Conservation (phyloP, 257 asterid genomes). For the Solanum commersonii region DNA sequence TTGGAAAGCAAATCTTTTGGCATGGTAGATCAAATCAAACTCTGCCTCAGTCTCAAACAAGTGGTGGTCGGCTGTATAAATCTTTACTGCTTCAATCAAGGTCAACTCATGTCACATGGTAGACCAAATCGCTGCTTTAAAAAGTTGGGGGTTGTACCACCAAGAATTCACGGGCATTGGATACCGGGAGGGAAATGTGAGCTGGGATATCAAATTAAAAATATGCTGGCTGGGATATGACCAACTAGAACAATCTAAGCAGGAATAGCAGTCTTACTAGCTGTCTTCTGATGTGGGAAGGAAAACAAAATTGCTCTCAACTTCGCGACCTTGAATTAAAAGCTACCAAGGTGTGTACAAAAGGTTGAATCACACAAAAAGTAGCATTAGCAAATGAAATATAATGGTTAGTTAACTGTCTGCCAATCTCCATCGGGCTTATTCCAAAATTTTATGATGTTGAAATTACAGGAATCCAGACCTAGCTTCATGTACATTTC, state of each 20-base stretch:
- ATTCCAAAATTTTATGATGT: conserved; percentile 8
- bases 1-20: neutral
- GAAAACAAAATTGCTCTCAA: neutral
- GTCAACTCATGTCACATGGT: neutral
- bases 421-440: neutral
- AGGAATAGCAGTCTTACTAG: neutral
- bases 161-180: neutral
- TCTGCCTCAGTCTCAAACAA: neutral
- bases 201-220: neutral
- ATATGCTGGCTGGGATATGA: neutral
- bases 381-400: neutral
- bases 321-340: neutral
- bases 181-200: neutral
- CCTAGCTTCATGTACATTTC: conserved; percentile 25
- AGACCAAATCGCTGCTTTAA: neutral
- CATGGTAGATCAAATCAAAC: neutral
- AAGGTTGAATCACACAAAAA: neutral
- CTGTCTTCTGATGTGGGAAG: neutral
- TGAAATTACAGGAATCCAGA: conserved; percentile 36
- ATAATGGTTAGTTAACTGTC: neutral
- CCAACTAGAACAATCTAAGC: neutral
- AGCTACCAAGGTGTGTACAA: neutral
- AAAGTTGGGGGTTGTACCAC: neutral
- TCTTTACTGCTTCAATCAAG: neutral
- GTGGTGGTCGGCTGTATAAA: neutral